Evolutionary conservation across 805 yeast genomes (phyloP).

Genomic region (Ogataea thermomethanolica): DNA sequence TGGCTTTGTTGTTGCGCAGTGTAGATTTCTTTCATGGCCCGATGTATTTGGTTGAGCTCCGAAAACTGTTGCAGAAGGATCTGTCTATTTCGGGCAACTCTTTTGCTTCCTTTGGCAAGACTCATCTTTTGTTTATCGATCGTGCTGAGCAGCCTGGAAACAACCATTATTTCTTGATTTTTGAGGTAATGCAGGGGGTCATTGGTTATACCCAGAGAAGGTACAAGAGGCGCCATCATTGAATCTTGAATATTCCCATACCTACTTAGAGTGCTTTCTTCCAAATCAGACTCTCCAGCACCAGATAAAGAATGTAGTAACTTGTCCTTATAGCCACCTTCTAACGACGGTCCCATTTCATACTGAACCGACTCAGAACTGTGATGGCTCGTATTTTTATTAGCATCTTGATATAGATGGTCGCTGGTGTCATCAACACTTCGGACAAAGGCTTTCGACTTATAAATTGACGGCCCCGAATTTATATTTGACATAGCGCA

Average conservation of each 20-base stretch:
- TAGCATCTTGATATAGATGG: neutral
- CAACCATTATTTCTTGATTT: constrained; percentile 28
- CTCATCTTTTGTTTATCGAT: constrained; percentile 27
- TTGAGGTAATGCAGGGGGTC: constrained; percentile 35
- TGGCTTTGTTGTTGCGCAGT: constrained; percentile 34
- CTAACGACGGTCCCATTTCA: constrained; percentile 23
- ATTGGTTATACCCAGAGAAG: constrained; percentile 21
- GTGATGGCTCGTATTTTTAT: constrained; percentile 1
- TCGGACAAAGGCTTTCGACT: constrained; percentile 6
- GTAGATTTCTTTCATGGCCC: constrained; percentile 46
- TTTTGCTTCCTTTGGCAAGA: constrained; percentile 35
- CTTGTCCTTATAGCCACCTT: constrained; percentile 18
- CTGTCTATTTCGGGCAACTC: constrained; percentile 30
- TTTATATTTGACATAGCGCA: constrained; percentile 9
- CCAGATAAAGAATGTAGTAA: constrained; percentile 4
- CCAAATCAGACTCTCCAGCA: constrained; percentile 4
- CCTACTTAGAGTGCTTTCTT: constrained; percentile 12
- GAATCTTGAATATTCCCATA: constrained; percentile 8
- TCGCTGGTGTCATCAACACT: neutral
- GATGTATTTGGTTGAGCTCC: constrained; percentile 41
- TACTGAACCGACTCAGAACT: constrained; percentile 4
- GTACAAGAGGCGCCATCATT: constrained; percentile 14
- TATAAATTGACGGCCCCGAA: constrained; percentile 24
- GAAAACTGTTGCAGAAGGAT: constrained; percentile 28
- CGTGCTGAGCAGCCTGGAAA: constrained; percentile 26